phyloP scores from a whole-genome alignment of 371 early-diverging fungal species.

The Globomyces sp. region DNA sequence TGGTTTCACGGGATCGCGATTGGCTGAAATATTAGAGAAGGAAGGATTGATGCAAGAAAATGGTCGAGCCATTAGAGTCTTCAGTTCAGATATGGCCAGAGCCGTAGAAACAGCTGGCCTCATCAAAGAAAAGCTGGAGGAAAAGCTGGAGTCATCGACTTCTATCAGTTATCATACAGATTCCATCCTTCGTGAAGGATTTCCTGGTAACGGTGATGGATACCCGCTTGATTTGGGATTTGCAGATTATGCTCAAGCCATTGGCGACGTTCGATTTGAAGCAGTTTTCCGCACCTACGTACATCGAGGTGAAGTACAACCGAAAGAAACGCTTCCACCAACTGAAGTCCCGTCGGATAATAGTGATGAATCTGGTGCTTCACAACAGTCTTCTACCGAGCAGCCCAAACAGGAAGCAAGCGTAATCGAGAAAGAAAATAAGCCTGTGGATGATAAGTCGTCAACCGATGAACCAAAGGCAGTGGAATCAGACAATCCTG shows the following conservation, averaged over 20 bases:
- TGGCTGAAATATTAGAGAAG: neutral
- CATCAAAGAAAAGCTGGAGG: constrained; percentile 1
- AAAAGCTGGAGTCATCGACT: neutral
- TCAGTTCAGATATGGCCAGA: constrained; percentile 9
- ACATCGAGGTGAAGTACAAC: neutral
- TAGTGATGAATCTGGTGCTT: neutral
- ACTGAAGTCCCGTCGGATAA: no score
- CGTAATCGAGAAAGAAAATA: no score
- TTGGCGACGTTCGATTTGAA: constrained; percentile 1
- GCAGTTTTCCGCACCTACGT: neutral
- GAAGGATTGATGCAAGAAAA: constrained; percentile 9
- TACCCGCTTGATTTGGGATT: neutral
- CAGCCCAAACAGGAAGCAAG: no score
- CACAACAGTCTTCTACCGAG: no score
- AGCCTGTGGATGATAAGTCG: no score
- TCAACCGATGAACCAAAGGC: no score
- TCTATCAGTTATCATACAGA: neutral
- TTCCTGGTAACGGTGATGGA: neutral
- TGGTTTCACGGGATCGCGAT: neutral
- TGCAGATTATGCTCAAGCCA: neutral
- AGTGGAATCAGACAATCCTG: no score
- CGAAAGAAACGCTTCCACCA: no score
- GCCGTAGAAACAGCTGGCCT: constrained; percentile 8
- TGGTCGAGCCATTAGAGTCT: constrained; percentile 8
- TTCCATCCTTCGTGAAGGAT: constrained; percentile 12